These are phyloP conservation scores for Cymbidium sinense DNA, from an alignment of 106 monocot genomes.

Conservation along the genomic window DNA sequence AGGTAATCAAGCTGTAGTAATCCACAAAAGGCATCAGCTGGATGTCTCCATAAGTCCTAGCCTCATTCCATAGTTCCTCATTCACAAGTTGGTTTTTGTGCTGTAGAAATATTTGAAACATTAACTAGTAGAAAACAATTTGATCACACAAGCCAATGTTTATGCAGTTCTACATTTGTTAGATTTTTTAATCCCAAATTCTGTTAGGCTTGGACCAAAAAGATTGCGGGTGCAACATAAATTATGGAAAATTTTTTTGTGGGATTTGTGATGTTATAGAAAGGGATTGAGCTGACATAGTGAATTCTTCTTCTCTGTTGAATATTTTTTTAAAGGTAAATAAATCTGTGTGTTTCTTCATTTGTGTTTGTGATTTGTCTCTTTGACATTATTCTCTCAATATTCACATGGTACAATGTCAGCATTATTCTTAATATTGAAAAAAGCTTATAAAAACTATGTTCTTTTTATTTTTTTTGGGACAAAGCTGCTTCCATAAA, in stretches of 20 bases:
- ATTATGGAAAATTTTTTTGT: too few relatives aligned
- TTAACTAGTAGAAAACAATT: not conserved
- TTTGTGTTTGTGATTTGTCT: too few relatives aligned
- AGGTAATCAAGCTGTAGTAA: slow-evolving; percentile 84
- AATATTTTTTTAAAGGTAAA: too few relatives aligned
- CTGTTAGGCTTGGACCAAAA: too few relatives aligned
- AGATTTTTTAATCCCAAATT: too few relatives aligned
- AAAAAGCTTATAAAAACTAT: not conserved
- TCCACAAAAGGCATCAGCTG: slow-evolving; percentile 97
- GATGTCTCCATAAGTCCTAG: slow-evolving; percentile 76
- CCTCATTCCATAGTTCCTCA: slow-evolving; percentile 95
- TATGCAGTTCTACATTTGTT: not conserved
- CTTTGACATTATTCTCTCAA: too few relatives aligned
- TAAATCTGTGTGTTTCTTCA: too few relatives aligned
- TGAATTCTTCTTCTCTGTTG: too few relatives aligned
- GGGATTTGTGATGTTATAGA: too few relatives aligned
- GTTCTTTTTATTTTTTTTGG: not conserved
- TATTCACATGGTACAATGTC: not conserved
- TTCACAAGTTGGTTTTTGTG: slow-evolving; percentile 95
- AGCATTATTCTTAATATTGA: not conserved
- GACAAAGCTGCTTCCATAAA: not conserved
- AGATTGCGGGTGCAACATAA: too few relatives aligned
- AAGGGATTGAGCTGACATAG: too few relatives aligned
- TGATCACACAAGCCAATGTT: not conserved
- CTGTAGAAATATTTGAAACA: slow-evolving; percentile 27